These are phyloP conservation scores for Anaeromyces robustus DNA, from an alignment of 192 early-diverging fungal genomes.

Conservation along the genomic window DNA sequence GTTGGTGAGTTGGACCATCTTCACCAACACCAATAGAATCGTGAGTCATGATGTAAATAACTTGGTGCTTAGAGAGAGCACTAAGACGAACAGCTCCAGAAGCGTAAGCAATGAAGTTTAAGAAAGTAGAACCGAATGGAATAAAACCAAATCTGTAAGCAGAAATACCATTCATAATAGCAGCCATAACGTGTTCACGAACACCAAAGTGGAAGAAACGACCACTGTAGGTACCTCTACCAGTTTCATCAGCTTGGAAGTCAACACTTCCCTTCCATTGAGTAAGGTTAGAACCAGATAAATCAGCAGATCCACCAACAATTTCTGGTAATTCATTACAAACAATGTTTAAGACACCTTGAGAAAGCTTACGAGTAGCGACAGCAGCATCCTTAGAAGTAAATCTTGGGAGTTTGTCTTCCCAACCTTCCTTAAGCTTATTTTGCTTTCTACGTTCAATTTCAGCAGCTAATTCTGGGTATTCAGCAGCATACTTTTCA, in stretches of 20 bases:
- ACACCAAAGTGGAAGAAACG: conserved; percentile 90
- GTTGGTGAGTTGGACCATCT: conserved; percentile 98
- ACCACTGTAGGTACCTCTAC: conserved; percentile 65
- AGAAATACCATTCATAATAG: conserved; percentile 75
- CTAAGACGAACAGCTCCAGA: conserved; percentile 74
- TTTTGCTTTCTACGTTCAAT: conserved; percentile 41
- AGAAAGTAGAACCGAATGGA: conserved; percentile 78
- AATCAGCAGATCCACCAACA: conserved; percentile 87
- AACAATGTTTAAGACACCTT: conserved; percentile 66
- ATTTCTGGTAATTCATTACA: conserved; percentile 71
- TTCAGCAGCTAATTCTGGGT: conserved; percentile 54
- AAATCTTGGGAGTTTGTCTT: conserved; percentile 54
- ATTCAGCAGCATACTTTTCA: conserved; percentile 43
- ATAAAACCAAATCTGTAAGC: conserved; percentile 66
- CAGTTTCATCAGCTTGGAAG: conserved; percentile 61
- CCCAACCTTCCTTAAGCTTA: conserved; percentile 58
- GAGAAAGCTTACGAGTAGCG: conserved; percentile 79
- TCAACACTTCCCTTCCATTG: conserved; percentile 89
- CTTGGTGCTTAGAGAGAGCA: conserved; percentile 74
- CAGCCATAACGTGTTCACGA: conserved; percentile 94
- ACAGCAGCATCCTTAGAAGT: conserved; percentile 58
- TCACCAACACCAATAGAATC: conserved; percentile 98
- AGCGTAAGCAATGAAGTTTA: conserved; percentile 61
- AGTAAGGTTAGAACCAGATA: conserved; percentile 91
- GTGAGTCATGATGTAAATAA: conserved; percentile 97